phyloP scores from a whole-genome alignment of 768 basidiomycete species.

The Lactarius psammicola region DNA sequence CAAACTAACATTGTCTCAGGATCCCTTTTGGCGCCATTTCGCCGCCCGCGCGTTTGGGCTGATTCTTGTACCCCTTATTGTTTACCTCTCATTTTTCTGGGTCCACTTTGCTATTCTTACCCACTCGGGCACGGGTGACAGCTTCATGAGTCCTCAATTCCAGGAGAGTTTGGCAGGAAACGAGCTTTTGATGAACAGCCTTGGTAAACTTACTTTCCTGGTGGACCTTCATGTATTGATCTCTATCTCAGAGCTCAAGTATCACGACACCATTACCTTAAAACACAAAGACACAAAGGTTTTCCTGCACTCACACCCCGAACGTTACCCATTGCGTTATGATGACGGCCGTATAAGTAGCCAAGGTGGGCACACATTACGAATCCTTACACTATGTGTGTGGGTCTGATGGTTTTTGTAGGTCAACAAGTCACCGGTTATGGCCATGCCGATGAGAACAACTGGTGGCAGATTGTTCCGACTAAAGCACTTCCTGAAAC shows the following conservation, averaged over 20 bases:
- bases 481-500: conserved; percentile 93
- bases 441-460: conserved; percentile 91
- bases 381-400: not conserved
- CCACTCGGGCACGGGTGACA: conserved; percentile 88
- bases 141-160: conserved; percentile 97
- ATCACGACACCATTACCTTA: conserved; percentile 84
- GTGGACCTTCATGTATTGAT: conserved; percentile 6
- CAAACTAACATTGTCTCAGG: conserved; percentile 17
- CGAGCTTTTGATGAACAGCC: conserved; percentile 86
- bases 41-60: conserved; percentile 78
- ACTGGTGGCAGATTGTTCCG: conserved; percentile 92
- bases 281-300: conserved; percentile 93
- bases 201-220: conserved; percentile 54
- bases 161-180: conserved; percentile 94
- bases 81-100: conserved; percentile 96
- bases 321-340: conserved; percentile 89
- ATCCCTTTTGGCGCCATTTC: conserved; percentile 89
- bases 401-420: conserved; percentile 34
- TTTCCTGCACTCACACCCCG: conserved; percentile 89
- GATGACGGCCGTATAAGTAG: conserved; percentile 94
- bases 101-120: conserved; percentile 88
- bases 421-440: conserved; percentile 97
- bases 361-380: conserved; percentile 54
- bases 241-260: conserved; percentile 73
- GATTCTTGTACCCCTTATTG: conserved; percentile 81